Percentiles rank a stretch among this genome's conserved stretches.
phyloP scores from a whole-genome alignment of 2,329 filamentous ascomycete species.

The Chaetomium strumarium region DNA sequence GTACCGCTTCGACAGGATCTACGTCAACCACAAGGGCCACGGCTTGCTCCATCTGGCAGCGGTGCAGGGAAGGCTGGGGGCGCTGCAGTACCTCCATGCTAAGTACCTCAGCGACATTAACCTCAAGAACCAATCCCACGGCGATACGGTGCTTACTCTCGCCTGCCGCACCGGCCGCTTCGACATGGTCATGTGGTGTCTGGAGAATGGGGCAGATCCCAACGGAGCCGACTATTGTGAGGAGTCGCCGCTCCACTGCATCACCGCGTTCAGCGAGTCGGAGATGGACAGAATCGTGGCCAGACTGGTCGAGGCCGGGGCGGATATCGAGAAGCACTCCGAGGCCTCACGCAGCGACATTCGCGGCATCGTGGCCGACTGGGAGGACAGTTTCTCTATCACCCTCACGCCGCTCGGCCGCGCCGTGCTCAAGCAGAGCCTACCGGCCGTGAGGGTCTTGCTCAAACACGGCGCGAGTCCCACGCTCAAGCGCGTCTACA shows the following conservation, averaged over 20 bases:
- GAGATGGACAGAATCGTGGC: slow-evolving; percentile 12
- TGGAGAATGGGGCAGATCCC: slow-evolving; percentile 16
- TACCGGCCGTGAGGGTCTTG: slow-evolving; percentile 11
- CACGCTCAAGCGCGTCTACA: background rate
- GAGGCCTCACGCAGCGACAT: slow-evolving; percentile 3
- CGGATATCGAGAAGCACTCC: slow-evolving; percentile 13
- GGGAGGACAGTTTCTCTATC: slow-evolving; percentile 12
- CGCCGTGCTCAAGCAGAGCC: slow-evolving; percentile 13
- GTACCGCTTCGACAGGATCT: slow-evolving; percentile 16
- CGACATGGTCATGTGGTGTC: slow-evolving; percentile 5
- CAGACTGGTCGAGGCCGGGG: slow-evolving; percentile 9
- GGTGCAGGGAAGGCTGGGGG: slow-evolving; percentile 1
- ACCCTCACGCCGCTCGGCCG: slow-evolving; percentile 11
- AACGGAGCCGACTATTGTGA: slow-evolving; percentile 7
- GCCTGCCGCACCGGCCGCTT: slow-evolving; percentile 11
- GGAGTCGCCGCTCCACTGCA: slow-evolving; percentile 16
- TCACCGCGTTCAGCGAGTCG: slow-evolving; percentile 6
- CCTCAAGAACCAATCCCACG: slow-evolving; percentile 11
- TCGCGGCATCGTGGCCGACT: slow-evolving; percentile 12
- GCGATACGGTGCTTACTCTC: slow-evolving; percentile 14
- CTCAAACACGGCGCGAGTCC: slow-evolving; percentile 14
- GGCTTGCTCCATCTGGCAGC: slow-evolving; percentile 16
- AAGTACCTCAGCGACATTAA: slow-evolving; percentile 16
- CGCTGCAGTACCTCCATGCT: slow-evolving; percentile 4
- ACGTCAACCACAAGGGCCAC: slow-evolving; percentile 16